phyloP scores from a whole-genome alignment of 345 rosid genomes.

The Murraya paniculata region DNA sequence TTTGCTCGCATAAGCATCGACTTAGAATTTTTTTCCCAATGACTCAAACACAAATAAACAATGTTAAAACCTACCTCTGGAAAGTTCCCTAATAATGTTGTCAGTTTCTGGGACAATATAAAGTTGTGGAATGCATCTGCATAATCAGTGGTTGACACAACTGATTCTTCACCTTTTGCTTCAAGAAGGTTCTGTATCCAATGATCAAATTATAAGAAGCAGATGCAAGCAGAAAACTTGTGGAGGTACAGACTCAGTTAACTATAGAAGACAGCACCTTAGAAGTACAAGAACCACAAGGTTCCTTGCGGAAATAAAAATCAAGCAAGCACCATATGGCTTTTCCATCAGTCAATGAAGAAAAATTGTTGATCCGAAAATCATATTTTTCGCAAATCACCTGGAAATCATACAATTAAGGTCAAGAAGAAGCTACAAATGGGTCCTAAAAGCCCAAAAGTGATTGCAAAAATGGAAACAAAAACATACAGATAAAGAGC shows the following conservation, averaged over 20 bases:
- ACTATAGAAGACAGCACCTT: conserved; percentile 36
- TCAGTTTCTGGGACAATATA: conserved; percentile 75
- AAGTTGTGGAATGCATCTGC: conserved; percentile 84
- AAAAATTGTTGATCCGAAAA: conserved; percentile 42
- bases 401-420: conserved; percentile 40
- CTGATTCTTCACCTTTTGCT: conserved; percentile 55
- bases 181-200: conserved; percentile 45
- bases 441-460: background rate
- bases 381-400: conserved; percentile 63
- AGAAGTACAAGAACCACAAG: conserved; percentile 53
- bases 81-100: conserved; percentile 71
- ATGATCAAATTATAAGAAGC: conserved; percentile 14
- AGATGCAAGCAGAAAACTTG: conserved; percentile 7
- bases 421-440: background rate
- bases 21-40: background rate
- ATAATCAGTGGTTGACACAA: conserved; percentile 60
- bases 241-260: background rate
- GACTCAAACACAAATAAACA: background rate
- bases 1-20: background rate
- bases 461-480: background rate
- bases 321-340: conserved; percentile 97
- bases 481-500: background rate
- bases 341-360: conserved; percentile 77
- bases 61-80: conserved; percentile 67
- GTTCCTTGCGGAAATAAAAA: conserved; percentile 78